Evolutionary conservation across 768 basidiomycete genomes (phyloP).

Genomic region (Pleurotus djamor): DNA sequence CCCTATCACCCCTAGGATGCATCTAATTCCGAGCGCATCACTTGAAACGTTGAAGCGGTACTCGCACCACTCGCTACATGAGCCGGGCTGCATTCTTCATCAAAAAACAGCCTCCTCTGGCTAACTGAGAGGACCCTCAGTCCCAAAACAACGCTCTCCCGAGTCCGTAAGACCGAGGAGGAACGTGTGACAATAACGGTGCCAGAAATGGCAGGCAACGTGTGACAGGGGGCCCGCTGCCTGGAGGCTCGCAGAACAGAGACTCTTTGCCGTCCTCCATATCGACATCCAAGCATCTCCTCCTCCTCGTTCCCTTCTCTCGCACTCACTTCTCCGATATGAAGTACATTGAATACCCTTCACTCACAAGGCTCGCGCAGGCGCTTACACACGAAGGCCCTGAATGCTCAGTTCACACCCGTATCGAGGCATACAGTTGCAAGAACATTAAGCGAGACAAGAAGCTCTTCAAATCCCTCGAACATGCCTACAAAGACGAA

Average conservation of each 20-base stretch:
- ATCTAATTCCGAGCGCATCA: no score
- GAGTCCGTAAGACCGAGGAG: no score
- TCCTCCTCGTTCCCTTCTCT: not conserved
- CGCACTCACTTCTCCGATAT: conserved; percentile 31
- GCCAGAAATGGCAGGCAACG: not conserved
- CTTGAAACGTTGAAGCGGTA: no score
- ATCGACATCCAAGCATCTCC: conserved; percentile 5
- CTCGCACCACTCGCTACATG: no score
- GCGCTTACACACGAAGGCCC: conserved; percentile 83
- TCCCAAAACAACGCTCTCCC: no score
- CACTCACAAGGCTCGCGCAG: conserved; percentile 72
- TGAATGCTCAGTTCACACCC: conserved; percentile 86
- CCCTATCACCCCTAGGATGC: no score
- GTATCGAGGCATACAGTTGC: conserved; percentile 96
- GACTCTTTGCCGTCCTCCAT: not conserved
- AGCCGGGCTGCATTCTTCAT: not conserved
- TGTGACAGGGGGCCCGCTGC: conserved; percentile 5
- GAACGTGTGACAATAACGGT: not conserved
- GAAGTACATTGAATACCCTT: conserved; percentile 91
- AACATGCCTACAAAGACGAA: conserved; percentile 81
- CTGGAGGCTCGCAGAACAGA: not conserved
- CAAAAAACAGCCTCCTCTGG: no score
- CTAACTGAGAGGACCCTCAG: no score
- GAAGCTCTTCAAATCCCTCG: conserved; percentile 92
- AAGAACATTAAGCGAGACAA: conserved; percentile 98